phyloP scores from a whole-genome alignment of 108 stramenopile species.

The Pseudonitzschia multiseries region DNA sequence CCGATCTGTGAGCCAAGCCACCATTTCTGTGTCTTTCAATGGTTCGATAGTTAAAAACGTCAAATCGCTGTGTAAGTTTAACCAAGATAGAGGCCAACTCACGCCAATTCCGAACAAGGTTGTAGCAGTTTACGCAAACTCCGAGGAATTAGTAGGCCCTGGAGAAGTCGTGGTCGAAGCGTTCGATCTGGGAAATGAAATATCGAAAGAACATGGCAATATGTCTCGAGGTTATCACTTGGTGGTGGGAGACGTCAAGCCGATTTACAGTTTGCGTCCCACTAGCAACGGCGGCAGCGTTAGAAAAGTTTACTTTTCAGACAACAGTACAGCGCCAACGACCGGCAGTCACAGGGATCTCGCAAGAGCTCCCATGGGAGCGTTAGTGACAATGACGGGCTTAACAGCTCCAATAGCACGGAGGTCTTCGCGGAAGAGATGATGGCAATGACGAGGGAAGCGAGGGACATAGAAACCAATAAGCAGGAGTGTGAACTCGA shows the following conservation, averaged over 20 bases:
- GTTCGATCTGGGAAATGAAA: constrained; percentile 21
- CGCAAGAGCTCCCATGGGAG: too few species aligned
- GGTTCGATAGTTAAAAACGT: constrained; percentile 1
- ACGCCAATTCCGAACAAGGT: background rate
- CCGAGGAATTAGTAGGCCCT: constrained; percentile 23
- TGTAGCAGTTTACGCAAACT: constrained; percentile 6
- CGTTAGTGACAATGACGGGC: too few species aligned
- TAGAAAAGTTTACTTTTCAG: too few species aligned
- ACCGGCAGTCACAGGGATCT: too few species aligned
- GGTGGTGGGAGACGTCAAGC: constrained; percentile 35
- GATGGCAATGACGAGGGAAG: too few species aligned
- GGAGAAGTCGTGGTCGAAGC: constrained; percentile 24
- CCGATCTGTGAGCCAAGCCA: constrained; percentile 24
- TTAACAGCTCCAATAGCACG: too few species aligned
- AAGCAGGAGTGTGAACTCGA: too few species aligned
- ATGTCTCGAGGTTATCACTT: constrained; percentile 33
- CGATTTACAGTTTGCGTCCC: background rate
- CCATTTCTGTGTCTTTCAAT: constrained; percentile 15
- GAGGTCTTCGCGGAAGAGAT: too few species aligned
- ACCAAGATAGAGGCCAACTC: background rate
- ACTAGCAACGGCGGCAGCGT: background rate
- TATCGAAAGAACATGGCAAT: constrained; percentile 2
- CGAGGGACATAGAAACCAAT: too few species aligned
- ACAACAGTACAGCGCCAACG: too few species aligned
- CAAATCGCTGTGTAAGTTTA: background rate